Conservation (phyloP, 2,329 filamentous ascomycete species). For the Penicillium italicum region DNA sequence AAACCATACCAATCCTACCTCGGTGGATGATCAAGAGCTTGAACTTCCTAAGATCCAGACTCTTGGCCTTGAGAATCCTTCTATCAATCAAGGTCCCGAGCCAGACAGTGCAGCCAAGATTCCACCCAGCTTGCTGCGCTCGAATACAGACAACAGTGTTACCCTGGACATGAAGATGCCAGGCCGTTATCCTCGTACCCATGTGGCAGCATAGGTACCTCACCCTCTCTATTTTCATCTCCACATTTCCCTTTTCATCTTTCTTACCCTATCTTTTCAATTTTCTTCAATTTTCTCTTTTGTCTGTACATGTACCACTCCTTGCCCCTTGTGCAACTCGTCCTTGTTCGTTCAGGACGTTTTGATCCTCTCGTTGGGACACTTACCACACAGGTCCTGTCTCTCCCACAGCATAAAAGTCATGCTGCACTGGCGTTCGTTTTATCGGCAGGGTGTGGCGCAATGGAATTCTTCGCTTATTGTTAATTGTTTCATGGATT, state of each 20-base stretch:
- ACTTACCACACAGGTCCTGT: background rate
- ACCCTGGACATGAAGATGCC: conserved; percentile 37
- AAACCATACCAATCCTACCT: conserved; percentile 34
- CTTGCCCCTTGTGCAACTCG: conserved; percentile 6
- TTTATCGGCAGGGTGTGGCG: conserved; percentile 11
- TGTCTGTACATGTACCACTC: conserved; percentile 16
- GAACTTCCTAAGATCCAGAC: conserved; percentile 11
- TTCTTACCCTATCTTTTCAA: conserved; percentile 1
- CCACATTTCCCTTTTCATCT: conserved; percentile 8
- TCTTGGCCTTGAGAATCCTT: conserved; percentile 12
- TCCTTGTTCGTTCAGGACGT: conserved; percentile 17
- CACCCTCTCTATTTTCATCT: background rate
- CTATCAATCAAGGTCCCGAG: background rate
- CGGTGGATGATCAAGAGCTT: conserved; percentile 27
- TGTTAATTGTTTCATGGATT: background rate
- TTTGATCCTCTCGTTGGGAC: conserved; percentile 14
- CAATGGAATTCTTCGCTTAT: background rate
- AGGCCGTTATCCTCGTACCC: conserved; percentile 34
- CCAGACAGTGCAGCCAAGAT: background rate
- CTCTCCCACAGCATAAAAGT: background rate
- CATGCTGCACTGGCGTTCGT: conserved; percentile 19
- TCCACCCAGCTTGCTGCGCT: conserved; percentile 8
- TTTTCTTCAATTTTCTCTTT: conserved; percentile 7
- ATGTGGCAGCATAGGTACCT: conserved; percentile 26
- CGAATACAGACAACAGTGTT: conserved; percentile 28